These are phyloP conservation scores for Cyclocybe aegerita DNA, from an alignment of 768 basidiomycete species.

Conservation along the genomic window DNA sequence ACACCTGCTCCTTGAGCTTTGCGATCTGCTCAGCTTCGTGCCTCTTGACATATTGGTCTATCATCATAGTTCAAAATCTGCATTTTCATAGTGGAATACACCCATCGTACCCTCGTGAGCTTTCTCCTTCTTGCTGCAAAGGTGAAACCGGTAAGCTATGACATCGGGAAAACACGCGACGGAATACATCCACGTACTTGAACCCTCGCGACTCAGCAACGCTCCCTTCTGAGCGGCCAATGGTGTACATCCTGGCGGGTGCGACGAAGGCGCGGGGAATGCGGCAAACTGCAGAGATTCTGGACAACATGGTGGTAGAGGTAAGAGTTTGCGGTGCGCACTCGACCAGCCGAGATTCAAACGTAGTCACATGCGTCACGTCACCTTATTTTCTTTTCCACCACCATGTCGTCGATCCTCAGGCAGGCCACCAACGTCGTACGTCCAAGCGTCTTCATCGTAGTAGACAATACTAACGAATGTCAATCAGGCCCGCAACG, in stretches of 20 bases:
- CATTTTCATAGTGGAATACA: not conserved
- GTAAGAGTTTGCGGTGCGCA: conserved; percentile 12
- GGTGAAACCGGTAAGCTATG: conserved; percentile 12
- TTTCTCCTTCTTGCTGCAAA: conserved; percentile 66
- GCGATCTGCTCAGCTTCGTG: conserved; percentile 58
- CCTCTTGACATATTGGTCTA: conserved; percentile 64
- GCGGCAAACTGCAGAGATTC: conserved; percentile 38
- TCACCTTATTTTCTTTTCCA: conserved; percentile 40
- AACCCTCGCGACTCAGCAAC: conserved; percentile 65
- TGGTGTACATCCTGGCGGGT: conserved; percentile 35
- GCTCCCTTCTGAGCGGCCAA: conserved; percentile 49
- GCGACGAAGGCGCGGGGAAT: conserved; percentile 35
- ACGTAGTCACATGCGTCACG: conserved; percentile 29
- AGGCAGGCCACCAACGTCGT: conserved; percentile 56
- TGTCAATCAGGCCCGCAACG: conserved; percentile 47
- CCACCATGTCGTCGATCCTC: conserved; percentile 69
- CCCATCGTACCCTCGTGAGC: conserved; percentile 50
- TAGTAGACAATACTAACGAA: conserved; percentile 2
- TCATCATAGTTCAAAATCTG: not conserved
- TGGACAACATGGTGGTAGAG: conserved; percentile 41
- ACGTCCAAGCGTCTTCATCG: conserved; percentile 20
- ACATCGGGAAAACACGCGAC: conserved; percentile 18
- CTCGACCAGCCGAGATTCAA: no score
- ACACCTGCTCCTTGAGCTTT: conserved; percentile 59
- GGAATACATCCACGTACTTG: conserved; percentile 38